Base-by-base conservation (phyloP, 1,139 yeast genomes). In the Casaregolazyma suthepensis region DNA sequence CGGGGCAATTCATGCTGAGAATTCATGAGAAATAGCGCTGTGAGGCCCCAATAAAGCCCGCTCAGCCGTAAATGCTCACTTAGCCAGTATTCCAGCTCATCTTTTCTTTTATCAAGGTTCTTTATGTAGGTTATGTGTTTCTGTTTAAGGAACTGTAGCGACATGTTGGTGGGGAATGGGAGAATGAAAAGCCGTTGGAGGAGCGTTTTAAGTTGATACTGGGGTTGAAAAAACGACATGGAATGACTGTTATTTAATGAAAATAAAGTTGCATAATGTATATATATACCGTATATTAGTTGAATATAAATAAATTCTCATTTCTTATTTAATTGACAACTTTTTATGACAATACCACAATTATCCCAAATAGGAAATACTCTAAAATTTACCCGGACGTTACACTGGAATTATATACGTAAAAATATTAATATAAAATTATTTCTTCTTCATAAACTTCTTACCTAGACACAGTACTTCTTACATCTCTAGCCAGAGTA, bases 31-130 rank as follows among this genome's bases (percentile, higher is more conserved):
- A 80, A 79, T 43, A 91, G 71, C 0, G 97, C 89, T 15, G 87
- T 84, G 5, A 89, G 74, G 0, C 97, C 99, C 99, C 99, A 93
- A 67, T 94, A 93, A 1, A 94, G 75, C 5, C 99, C 99, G 63
- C 73, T 89, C 76, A 93, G 72, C 45, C 97, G 77, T 52, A 93
- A 75, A 68, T 93, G 98, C 64, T 94, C 98, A 23, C 90, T 81
- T 53, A 91, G 71, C 94, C 96, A 90, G 69, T 89, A 91, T 62
- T 87, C 94, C 53, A 85, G 78, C 56, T 79, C 84, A 52, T 81
- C 77, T 26, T 74, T 72, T 51, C 75, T 72, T 54, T 75, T 67
- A 59, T 82, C 82, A 40, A 83, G 67, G 1, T 78, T 68, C 52
- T 75, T 70, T 45, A 83, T 75, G 63, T 80, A 83, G 19, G 68